Evolutionary conservation across 148 eudicot species (phyloP), one percentile per base, ranked within the genome.

Genomic region (Heliosperma pusillum): DNA sequence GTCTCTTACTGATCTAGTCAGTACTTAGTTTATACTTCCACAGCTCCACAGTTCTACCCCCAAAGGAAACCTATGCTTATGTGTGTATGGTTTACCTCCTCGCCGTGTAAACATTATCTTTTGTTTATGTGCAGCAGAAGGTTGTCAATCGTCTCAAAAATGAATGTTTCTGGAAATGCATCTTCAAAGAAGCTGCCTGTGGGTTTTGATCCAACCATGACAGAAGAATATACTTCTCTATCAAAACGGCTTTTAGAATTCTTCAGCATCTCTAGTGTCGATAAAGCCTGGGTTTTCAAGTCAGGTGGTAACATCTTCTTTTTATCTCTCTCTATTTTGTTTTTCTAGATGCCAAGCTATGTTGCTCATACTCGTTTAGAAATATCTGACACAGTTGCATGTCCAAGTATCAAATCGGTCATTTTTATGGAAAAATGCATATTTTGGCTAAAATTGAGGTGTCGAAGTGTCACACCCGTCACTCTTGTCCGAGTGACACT

Each of bases 211-310:
- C 78, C 85, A 68, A 72, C 77, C 33, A 78, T 81, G 77, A 83
- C 83, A 26, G 95, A 87, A 70, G 93, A 91, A 75, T 91, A 81
- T 80, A 74, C 77, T 77, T 88, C 95, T 69, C 79, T 85, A 73
- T 93, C 97, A 15, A 87, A 86, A 76, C 66, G 84, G 74, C 91
- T 91, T 68, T 77, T 84, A 69, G 88, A 89, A 71, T 93, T 91
- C 73, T 71, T 76, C 40, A 74, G 74, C 42, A 88, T 91, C 73
- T 79, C 88, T 73, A 86, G 80, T 73, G 77, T 87, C 74, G 87
- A 85, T 45, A 88, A 88, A 78, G 95, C 93, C 22, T 93, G 98
- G 96, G 84, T 85, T 61, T 86, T 90, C 81, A 85, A 70, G 66
- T 86, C 96, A 52, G 82, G 74, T 26, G 88, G 91, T 91, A 85